A percentile compares a stretch with the other conserved stretches of the same genome.
Evolutionary conservation across 2,329 filamentous ascomycete genomes (phyloP).

Genomic region (Monilinia vaccinii-corymbosi): DNA sequence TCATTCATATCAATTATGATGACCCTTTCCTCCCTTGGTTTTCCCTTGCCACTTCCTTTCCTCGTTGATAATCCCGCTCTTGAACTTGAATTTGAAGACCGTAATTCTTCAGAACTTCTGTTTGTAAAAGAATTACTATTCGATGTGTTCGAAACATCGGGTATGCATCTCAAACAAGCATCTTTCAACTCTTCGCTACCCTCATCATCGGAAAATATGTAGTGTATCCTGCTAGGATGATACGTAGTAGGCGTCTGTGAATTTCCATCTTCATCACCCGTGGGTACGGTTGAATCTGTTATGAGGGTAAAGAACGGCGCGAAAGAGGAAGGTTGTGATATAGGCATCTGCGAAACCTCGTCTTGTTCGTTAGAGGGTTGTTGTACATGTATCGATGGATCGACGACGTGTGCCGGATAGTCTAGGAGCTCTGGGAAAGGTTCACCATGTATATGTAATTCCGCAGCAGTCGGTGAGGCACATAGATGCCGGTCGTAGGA

Average conservation of each 20-base stretch:
- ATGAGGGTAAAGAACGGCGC: slow-evolving; percentile 80
- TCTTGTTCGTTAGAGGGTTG: slow-evolving; percentile 1
- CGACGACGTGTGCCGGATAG: not conserved
- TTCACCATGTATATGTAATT: not conserved
- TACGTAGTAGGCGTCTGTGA: slow-evolving; percentile 58
- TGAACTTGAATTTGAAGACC: not conserved
- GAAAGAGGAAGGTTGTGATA: slow-evolving; percentile 36
- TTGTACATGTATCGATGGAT: not conserved
- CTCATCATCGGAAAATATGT: slow-evolving; percentile 91
- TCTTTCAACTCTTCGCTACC: slow-evolving; percentile 60
- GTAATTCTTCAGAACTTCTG: not conserved
- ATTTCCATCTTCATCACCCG: not conserved
- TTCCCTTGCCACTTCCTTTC: not conserved
- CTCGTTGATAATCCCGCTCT: not conserved
- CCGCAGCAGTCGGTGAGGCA: not conserved
- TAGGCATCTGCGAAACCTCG: not conserved
- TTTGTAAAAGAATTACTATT: not conserved
- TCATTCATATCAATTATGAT: slow-evolving; percentile 47
- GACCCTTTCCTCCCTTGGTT: slow-evolving; percentile 32
- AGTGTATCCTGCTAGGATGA: slow-evolving; percentile 73
- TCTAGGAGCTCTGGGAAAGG: not conserved
- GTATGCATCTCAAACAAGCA: slow-evolving; percentile 38
- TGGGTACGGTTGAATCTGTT: slow-evolving; percentile 49
- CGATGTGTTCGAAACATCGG: not conserved
- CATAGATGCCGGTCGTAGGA: not conserved